Base-by-base conservation (phyloP, 2,329 filamentous ascomycete species). In the Ophiostoma novo-ulmi region DNA sequence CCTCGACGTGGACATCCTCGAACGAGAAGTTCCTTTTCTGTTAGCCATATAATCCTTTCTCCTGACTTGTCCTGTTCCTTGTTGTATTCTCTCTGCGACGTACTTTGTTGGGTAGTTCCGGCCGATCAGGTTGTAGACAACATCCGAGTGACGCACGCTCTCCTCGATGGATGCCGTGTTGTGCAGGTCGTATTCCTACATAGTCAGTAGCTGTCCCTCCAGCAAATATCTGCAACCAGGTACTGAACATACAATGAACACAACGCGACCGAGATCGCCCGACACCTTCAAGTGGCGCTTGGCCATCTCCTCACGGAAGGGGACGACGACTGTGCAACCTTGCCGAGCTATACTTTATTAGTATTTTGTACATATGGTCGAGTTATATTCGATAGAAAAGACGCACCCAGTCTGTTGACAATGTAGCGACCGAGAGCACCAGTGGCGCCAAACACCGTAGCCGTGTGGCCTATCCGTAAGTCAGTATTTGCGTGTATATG, bases 131-230 rank as follows among this genome's bases (percentile, higher is more conserved):
- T 99, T 99, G 85, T 97, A 97, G 74, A 99, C 95, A 73, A 97
- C 91, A 79, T 99, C 95, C 61, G 94, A 98, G 81, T 99, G 95
- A 77, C 95, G 88, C 69, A 99, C 94, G 77, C 92, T 95, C 81
- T 97, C 94, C 80, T 99, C 95, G 76, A 99, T 95, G 39, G 94
- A 98, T 75, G 91, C 86, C 61, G 93, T 98, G 82, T 99, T 99
- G 78, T 89, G 90, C 73, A 99, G 85, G 78, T 99, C 95, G 81
- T 92, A 96, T 87, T 99, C 95, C 91, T 94, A n/a, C 10, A 61
- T 41, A 17, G 67, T 69, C 48, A 69, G 67, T 8, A 68, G 26
- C 31, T 68, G 8, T 5, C 38, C 38, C 17, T 2, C 1, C 17
- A 48, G 31, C 44, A 8, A 5, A n/a, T 48, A 20, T 48, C 3